These are phyloP conservation scores for Acacia confusa DNA, from an alignment of 306 rosid species.

Conservation along the genomic window DNA sequence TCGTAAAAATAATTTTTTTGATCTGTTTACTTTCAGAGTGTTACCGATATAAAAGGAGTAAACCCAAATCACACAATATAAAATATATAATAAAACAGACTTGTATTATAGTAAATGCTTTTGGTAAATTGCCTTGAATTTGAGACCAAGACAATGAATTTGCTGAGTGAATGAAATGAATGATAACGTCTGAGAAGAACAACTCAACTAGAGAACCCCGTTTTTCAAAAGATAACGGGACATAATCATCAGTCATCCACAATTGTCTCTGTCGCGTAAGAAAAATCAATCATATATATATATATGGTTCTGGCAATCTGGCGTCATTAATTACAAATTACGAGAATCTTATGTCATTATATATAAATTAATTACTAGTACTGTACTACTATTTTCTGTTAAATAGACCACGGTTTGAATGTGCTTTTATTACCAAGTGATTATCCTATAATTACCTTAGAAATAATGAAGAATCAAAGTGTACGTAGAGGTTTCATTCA, in stretches of 20 bases:
- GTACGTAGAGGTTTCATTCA: background rate
- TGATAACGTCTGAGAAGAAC: background rate
- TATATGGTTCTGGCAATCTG: background rate
- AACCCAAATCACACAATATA: too few relatives aligned
- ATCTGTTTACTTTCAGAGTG: too few relatives aligned
- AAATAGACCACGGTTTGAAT: background rate
- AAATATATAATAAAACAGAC: background rate
- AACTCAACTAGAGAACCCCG: background rate
- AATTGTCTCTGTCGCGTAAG: background rate
- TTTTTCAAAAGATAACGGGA: background rate
- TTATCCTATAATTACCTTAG: too few relatives aligned
- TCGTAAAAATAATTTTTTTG: too few relatives aligned
- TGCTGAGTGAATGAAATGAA: background rate
- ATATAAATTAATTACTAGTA: background rate
- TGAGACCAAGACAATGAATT: background rate
- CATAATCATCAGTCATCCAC: slow-evolving; percentile 6
- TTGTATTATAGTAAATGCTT: background rate
- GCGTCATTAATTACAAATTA: background rate
- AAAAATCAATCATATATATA: background rate
- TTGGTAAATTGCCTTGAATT: background rate
- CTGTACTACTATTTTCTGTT: background rate
- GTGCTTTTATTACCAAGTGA: background rate
- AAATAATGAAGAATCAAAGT: background rate
- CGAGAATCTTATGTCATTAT: background rate
- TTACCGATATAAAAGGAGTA: too few relatives aligned